phyloP scores from a whole-genome alignment of 345 rosid species.

The Microcos paniculata region DNA sequence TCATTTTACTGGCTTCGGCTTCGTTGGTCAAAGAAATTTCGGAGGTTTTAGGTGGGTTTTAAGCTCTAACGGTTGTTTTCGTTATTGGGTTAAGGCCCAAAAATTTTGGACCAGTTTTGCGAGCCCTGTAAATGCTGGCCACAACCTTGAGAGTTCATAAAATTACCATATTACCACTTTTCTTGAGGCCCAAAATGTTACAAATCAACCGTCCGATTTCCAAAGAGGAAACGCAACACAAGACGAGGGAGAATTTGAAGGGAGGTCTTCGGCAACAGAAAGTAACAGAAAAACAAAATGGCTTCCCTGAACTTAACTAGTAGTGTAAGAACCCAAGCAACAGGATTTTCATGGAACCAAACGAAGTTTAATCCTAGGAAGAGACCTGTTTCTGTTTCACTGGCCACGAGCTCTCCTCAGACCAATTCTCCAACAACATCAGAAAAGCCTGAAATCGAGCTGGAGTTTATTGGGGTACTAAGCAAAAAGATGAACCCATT shows the following conservation, averaged over 20 bases:
- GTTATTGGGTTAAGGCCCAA: background rate
- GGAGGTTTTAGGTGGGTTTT: background rate
- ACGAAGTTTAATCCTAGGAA: conserved; percentile 3
- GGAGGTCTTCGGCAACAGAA: background rate
- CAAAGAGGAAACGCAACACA: no score
- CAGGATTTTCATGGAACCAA: conserved; percentile 19
- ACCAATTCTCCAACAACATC: conserved; percentile 26
- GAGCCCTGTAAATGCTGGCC: background rate
- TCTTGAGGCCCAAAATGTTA: background rate
- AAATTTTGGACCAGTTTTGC: background rate
- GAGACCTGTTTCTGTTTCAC: conserved; percentile 21
- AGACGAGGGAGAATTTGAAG: background rate
- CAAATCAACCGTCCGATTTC: background rate
- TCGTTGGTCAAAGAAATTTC: background rate
- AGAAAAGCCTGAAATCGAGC: conserved; percentile 65
- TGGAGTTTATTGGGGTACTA: conserved; percentile 67
- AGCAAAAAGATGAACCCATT: background rate
- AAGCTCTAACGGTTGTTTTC: background rate
- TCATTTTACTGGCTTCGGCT: background rate
- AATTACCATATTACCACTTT: background rate
- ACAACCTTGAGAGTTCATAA: background rate
- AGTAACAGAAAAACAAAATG: conserved; percentile 19
- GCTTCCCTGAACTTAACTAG: conserved; percentile 38
- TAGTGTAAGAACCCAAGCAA: conserved; percentile 13
- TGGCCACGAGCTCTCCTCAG: conserved; percentile 30